Base-by-base conservation (phyloP, 805 yeast species). In the Ogataea chonburiensis region DNA sequence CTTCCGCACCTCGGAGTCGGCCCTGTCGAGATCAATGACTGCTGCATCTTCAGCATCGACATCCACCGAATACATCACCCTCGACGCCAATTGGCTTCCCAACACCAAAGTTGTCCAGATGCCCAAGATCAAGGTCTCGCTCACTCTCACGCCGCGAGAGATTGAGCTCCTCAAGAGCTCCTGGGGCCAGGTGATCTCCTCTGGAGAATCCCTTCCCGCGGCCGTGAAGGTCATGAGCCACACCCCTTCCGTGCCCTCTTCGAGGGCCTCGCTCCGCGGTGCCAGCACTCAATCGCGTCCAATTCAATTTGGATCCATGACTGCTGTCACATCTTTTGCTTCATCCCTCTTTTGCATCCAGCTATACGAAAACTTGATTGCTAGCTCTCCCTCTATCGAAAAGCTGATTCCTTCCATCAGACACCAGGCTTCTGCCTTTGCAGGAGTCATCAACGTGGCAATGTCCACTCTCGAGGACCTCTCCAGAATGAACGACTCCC, bases 401-500 rank as follows among this genome's bases (percentile, higher is more conserved):
- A 68, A 64, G 24, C 55, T 78, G 53, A 84, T 82, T 56, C 94
- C 95, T 0, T 76, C 85, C 5, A 76, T 85, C 45, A 73, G 73
- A 44, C 88, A 83, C 54, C 95, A 86, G 61, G 87, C 93, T 1
- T 74, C 77, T 11, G 74, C 89, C 6, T 81, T 86, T 64, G 87
- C 91, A 0, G 88, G 89, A 5, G 86, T 86, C 13, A 58, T 86
- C 49, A 73, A 84, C 18, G 69, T 77, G 27, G 83, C 89, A 2
- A 75, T 86, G 41, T 60, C 71, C 18, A 77, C 77, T 46, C 63
- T 86, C 34, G 88, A 82, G 36, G 70, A 79, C 45, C 64, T 85
- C 34, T 53, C 69, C 3, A 58, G 61, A 5, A 61, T 85, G 47
- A 80, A 81, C 49, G 81, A 71, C 17, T 79, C 79, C 38, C 61